Percentiles rank a stretch among this genome's conserved stretches.
Conservation (phyloP, 2,329 filamentous ascomycete species). For the Exophiala lecanii-corni region DNA sequence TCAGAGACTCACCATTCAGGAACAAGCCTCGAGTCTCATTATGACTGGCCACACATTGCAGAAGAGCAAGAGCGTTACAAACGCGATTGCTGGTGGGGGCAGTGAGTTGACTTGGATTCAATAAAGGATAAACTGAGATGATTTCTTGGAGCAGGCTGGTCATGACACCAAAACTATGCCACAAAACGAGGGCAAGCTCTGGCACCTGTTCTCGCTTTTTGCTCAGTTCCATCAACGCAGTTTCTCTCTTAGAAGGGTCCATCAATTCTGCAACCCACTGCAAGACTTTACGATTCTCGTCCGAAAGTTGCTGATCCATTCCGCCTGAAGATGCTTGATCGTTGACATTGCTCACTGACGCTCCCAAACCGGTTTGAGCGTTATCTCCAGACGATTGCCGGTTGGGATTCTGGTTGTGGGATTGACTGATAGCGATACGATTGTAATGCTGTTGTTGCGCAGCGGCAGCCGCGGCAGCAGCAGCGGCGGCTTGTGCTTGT, state of each 20-base stretch:
- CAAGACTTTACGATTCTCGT: slow-evolving; percentile 90
- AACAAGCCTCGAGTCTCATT: slow-evolving; percentile 94
- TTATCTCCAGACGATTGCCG: slow-evolving; percentile 22
- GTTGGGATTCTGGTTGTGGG: slow-evolving; percentile 16
- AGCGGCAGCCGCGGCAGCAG: slow-evolving; percentile 13
- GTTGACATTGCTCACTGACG: slow-evolving; percentile 22
- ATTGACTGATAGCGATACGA: slow-evolving; percentile 61
- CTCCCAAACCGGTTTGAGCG: slow-evolving; percentile 13
- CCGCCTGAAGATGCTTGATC: slow-evolving; percentile 26
- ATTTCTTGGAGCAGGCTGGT: slow-evolving; percentile 96
- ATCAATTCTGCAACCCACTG: slow-evolving; percentile 88
- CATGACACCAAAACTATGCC: slow-evolving; percentile 99
- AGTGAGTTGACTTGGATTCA: slow-evolving; percentile 95
- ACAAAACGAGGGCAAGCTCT: slow-evolving; percentile 89
- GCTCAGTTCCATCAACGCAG: slow-evolving; percentile 87
- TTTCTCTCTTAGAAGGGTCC: slow-evolving; percentile 80
- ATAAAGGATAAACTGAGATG: slow-evolving; percentile 93
- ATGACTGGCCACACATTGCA: slow-evolving; percentile 96
- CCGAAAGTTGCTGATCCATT: slow-evolving; percentile 66
- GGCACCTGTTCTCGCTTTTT: slow-evolving; percentile 99
- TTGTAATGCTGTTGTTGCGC: slow-evolving; percentile 59
- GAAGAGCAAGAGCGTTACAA: slow-evolving; percentile 89
- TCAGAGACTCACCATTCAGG: slow-evolving; percentile 65
- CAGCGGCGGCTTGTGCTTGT: slow-evolving; percentile 34
- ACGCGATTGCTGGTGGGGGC: slow-evolving; percentile 96